A percentile compares a stretch with the other conserved stretches of the same genome.
Conservation (phyloP, 2,329 filamentous ascomycete genomes). For the Cercospora beticola region DNA sequence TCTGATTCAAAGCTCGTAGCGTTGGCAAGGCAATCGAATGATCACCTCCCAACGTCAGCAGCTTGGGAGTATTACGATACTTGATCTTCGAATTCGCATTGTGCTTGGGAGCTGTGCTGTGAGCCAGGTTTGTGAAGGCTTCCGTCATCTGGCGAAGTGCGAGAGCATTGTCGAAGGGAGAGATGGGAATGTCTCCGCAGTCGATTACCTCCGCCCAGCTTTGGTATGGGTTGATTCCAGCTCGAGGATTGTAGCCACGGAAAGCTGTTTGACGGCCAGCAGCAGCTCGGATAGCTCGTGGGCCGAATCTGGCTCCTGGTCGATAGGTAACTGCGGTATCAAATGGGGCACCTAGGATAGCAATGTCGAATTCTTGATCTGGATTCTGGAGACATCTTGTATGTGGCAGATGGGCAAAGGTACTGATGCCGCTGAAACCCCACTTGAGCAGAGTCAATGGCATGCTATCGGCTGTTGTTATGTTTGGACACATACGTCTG, state of each 20-base stretch:
- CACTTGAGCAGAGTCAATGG: slow-evolving; percentile 26
- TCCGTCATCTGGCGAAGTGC: slow-evolving; percentile 81
- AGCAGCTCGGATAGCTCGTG: slow-evolving; percentile 80
- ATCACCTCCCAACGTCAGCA: slow-evolving; percentile 52
- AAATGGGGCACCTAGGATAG: slow-evolving; percentile 51
- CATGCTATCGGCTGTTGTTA: not conserved
- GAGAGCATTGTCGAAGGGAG: slow-evolving; percentile 80
- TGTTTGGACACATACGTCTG: slow-evolving; percentile 21
- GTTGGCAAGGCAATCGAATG: slow-evolving; percentile 53
- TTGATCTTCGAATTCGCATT: slow-evolving; percentile 40
- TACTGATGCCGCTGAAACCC: slow-evolving; percentile 39
- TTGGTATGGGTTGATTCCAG: slow-evolving; percentile 77
- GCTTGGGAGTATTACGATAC: slow-evolving; percentile 48
- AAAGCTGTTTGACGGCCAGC: slow-evolving; percentile 77
- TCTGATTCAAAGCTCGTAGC: slow-evolving; percentile 49
- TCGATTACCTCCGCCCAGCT: slow-evolving; percentile 68
- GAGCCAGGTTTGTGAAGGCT: slow-evolving; percentile 69
- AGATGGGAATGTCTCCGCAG: slow-evolving; percentile 87
- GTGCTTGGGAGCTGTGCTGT: slow-evolving; percentile 40
- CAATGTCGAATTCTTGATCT: slow-evolving; percentile 48
- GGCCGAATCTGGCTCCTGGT: slow-evolving; percentile 68
- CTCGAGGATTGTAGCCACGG: slow-evolving; percentile 79
- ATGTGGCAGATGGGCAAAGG: slow-evolving; percentile 49
- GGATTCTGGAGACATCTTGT: slow-evolving; percentile 51
- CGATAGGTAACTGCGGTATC: slow-evolving; percentile 52